A percentile compares a stretch with the other conserved stretches of the same genome.
These are phyloP conservation scores for Globisporangium perplexum DNA, from an alignment of 352 stramenopile genomes.

Conservation along the genomic window DNA sequence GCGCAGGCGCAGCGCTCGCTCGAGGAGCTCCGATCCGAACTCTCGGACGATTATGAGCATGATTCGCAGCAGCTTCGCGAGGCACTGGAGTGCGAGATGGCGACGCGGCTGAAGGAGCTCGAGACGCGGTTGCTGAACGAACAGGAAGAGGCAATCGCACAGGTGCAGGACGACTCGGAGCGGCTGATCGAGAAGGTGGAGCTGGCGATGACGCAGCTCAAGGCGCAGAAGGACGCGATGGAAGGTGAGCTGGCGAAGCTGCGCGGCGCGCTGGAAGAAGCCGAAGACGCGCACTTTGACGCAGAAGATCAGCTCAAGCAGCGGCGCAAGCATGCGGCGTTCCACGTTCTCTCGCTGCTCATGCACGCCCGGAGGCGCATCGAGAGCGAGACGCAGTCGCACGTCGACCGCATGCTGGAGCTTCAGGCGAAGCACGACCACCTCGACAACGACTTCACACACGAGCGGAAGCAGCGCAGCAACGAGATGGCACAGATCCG, in stretches of 20 bases:
- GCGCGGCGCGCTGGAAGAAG: conserved; percentile 54
- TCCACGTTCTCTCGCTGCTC: conserved; percentile 43
- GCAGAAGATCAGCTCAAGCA: conserved; percentile 46
- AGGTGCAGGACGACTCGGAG: conserved; percentile 78
- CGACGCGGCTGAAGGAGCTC: conserved; percentile 33
- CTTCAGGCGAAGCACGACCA: conserved; percentile 14
- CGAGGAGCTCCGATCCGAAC: conserved; percentile 11
- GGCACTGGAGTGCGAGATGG: conserved; percentile 22
- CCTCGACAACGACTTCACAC: conserved; percentile 12
- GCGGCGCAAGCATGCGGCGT: conserved; percentile 47
- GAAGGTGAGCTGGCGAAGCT: conserved; percentile 50
- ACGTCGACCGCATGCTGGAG: not conserved
- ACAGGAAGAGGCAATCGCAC: conserved; percentile 67
- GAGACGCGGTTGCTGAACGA: conserved; percentile 38
- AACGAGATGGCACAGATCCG: conserved; percentile 22
- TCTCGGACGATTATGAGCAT: conserved; percentile 17
- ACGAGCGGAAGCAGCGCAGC: conserved; percentile 28
- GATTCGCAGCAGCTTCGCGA: conserved; percentile 26
- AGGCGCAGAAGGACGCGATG: conserved; percentile 64
- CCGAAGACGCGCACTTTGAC: conserved; percentile 72
- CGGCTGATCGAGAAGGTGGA: conserved; percentile 76
- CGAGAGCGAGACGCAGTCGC: conserved; percentile 10
- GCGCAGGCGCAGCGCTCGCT: conserved; percentile 15
- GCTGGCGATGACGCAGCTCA: conserved; percentile 58
- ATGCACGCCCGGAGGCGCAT: conserved; percentile 35